Evolutionary conservation across 371 early-diverging fungal genomes (phyloP), one percentile per base, ranked within the genome.

Genomic region (Actinomucor elegans): DNA sequence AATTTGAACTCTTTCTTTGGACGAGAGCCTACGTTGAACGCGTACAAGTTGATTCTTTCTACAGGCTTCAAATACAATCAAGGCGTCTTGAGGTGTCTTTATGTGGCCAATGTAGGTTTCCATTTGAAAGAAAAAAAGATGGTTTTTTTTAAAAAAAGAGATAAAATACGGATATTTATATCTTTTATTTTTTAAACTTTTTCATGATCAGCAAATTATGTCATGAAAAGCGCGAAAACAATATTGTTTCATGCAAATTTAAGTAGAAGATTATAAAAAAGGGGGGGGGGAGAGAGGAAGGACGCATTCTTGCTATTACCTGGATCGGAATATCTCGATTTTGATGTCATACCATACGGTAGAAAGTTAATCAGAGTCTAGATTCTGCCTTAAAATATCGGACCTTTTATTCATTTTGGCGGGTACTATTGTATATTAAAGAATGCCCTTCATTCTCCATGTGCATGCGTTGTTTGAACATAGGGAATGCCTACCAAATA

Each of bases 31-130:
- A 34, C 93, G 79, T 41, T 83, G 85, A n/a, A 93, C 86, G 35
- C 91, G 76, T 6, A 79, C 69, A 14, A 88, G 75, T 15, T 70
- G 55, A 29, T 85, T 87, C 5, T 70, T 66, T 48, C 89, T 80
- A 54, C 90, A 90, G 9, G 91, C 92, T 73, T 94, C 92, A 61
- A 94, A 86, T 46, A 94, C 61, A 35, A 89, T 62, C 5, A 92
- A 78, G 4, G 92, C 92, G 57, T 94, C 94, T 54, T 85, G 82
- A 4, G 92, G 80, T 5, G 90, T 81, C 61, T 89, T 84, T 54
- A 94, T 82, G 50, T 84, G 81, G 33, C 93, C 93, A 62, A 78
- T 70, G 65, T 83, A 92, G 15, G 90, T 88, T 61, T 90, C 90
- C 72, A 87, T 85, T 27, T 33, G 37, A n/a, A n/a, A n/a, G n/a